Percentiles rank a stretch among this genome's conserved stretches.
phyloP scores from a whole-genome alignment of 73 alveolate species.

The Effrenium voratum region DNA sequence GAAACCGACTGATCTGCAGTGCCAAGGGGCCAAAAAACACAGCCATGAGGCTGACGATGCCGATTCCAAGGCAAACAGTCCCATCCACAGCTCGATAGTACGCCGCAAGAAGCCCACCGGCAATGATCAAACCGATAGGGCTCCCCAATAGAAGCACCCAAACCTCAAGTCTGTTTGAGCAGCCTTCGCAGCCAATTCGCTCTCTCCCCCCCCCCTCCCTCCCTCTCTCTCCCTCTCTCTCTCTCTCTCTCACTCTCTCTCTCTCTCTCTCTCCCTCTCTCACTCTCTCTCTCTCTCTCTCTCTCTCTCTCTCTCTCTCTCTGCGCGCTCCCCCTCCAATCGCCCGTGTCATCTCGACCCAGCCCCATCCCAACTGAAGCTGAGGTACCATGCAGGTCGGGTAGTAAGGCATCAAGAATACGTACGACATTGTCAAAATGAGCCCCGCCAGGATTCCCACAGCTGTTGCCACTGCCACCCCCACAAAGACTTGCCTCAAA shows the following conservation, averaged over 20 bases:
- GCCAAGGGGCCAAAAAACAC: constrained; percentile 39
- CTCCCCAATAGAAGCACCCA: constrained; percentile 22
- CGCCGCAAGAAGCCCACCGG: background rate
- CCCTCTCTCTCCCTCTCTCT: no score
- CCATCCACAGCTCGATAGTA: background rate
- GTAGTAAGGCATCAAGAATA: background rate
- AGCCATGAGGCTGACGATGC: background rate
- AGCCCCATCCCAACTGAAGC: background rate
- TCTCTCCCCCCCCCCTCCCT: no score
- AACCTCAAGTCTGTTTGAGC: background rate
- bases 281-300: no score
- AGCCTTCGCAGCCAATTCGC: background rate
- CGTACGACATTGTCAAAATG: background rate
- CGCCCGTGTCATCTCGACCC: background rate
- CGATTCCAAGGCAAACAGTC: constrained; percentile 1
- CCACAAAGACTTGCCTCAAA: no score
- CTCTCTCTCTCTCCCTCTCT: background rate
- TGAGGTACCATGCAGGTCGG: background rate
- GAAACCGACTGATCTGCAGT: background rate
- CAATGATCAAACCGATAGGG: background rate
- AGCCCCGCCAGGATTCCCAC: constrained; percentile 35
- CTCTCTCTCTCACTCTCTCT: no score
- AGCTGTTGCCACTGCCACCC: background rate
- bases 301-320: background rate
- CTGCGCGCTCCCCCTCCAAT: background rate